These are phyloP conservation scores for Pestalotiopsis sp. DNA, from an alignment of 2,329 filamentous ascomycete genomes.

Conservation along the genomic window DNA sequence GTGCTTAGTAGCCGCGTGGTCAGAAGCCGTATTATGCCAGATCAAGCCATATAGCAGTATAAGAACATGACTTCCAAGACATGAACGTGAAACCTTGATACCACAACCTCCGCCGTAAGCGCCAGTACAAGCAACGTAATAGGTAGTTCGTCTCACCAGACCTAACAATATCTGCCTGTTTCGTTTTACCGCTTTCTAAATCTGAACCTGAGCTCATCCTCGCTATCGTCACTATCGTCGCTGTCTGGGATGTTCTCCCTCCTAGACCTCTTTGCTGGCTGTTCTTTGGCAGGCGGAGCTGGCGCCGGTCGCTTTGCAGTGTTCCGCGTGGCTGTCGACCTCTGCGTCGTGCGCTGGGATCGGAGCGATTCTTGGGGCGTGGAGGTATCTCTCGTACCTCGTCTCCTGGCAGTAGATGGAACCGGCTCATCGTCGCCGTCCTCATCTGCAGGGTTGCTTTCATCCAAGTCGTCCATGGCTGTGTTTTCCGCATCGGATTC, in stretches of 20 bases:
- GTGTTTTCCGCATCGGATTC: conserved; percentile 17
- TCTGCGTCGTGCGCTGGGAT: conserved; percentile 23
- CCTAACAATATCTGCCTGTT: neutral
- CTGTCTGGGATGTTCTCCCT: conserved; percentile 24
- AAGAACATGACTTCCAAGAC: neutral
- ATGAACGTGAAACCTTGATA: neutral
- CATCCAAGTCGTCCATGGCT: conserved; percentile 6
- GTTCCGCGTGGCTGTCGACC: conserved; percentile 23
- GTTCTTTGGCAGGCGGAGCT: conserved; percentile 35
- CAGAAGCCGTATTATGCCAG: neutral
- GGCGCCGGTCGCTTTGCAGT: conserved; percentile 33
- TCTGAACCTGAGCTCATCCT: conserved; percentile 58
- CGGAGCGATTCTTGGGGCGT: conserved; percentile 21
- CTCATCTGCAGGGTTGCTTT: conserved; percentile 17
- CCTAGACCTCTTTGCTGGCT: conserved; percentile 36
- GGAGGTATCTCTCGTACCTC: conserved; percentile 33
- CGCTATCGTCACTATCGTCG: conserved; percentile 51
- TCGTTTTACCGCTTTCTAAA: conserved; percentile 34
- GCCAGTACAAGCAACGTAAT: neutral
- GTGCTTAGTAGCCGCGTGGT: too few relatives aligned
- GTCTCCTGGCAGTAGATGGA: conserved; percentile 26
- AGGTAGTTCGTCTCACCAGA: neutral
- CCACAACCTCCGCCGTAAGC: neutral
- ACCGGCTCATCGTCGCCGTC: conserved; percentile 25
- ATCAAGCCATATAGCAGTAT: neutral